Evolutionary conservation across 2,329 filamentous ascomycete genomes (phyloP), one percentile per base, ranked within the genome.

Genomic region (Myriosclerotinia curreyana): DNA sequence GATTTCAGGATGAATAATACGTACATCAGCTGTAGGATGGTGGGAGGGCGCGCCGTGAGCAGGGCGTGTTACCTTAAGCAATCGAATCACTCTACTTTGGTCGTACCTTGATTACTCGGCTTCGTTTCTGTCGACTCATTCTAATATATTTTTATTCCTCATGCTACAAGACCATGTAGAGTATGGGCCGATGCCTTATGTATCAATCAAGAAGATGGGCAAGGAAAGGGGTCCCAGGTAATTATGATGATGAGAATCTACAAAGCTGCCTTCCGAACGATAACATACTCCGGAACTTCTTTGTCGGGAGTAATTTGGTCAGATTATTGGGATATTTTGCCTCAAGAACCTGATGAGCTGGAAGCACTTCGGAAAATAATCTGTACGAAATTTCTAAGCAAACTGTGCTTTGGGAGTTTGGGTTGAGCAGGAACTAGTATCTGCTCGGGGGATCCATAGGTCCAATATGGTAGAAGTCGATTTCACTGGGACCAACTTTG

Each of bases 241-340:
- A 17, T 22, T n/a, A 50, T 61, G 34, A 60, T 60, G 46, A 20
- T 25, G 7, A 40, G 38, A 11, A 40, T 61, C n/a, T 52, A 52
- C 3, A 31, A 36, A 51, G 17, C 42, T 42, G 36, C 48, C 12
- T n/a, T n/a, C 14, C 22, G 48, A 4, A 44, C 22, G 20, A 34
- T 44, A 1, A 52, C 31, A 17, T 34, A 40, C 40, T 22, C 42
- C 34, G 17, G 34, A 28, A 51, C 34, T 50, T 14, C 34, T 11
- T 38, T 20, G 6, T 9, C 15, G 1, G 20, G 20, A 28, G 38
- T 6, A 12, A 2, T n/a, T n/a, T n/a, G n/a, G n/a, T n/a, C n/a
- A n/a, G n/a, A n/a, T n/a, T n/a, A n/a, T n/a, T n/a, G n/a, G n/a
- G 22, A 20, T 12, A 15, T 2, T 31, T 40, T 42, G 8, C n/a